Evolutionary conservation across 2,329 filamentous ascomycete genomes (phyloP).

Genomic region (Blastomyces parvus): DNA sequence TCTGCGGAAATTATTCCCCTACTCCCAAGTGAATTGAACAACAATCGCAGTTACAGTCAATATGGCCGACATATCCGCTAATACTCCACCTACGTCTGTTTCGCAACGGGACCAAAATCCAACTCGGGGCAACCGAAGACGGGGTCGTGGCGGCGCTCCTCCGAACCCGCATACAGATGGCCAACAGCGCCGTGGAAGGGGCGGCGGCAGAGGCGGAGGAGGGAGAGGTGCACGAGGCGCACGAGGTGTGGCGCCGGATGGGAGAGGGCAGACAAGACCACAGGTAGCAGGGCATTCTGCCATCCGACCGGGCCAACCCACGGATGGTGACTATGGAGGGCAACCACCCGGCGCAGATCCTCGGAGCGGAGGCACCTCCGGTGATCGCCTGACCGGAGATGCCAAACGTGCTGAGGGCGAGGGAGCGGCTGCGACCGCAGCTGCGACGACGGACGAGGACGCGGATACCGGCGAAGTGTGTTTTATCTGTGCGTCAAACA

Average conservation of each 20-base stretch:
- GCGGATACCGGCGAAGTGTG: conserved; percentile 70
- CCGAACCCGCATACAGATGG: conserved; percentile 23
- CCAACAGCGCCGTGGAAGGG: conserved; percentile 14
- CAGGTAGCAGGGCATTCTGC: neutral
- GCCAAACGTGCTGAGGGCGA: conserved; percentile 31
- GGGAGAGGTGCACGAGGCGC: conserved; percentile 6
- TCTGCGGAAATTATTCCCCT: neutral
- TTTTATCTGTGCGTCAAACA: conserved; percentile 91
- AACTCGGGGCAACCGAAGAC: conserved; percentile 35
- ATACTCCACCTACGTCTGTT: conserved; percentile 8
- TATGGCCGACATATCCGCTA: conserved; percentile 15
- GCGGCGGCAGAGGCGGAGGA: conserved; percentile 10
- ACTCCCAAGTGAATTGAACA: neutral
- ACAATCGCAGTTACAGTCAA: neutral
- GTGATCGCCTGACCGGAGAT: conserved; percentile 42
- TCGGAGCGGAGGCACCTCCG: conserved; percentile 33
- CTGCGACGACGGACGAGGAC: conserved; percentile 35
- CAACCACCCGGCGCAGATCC: conserved; percentile 31
- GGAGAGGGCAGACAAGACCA: conserved; percentile 14
- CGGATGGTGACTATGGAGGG: conserved; percentile 30
- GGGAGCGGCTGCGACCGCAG: conserved; percentile 14
- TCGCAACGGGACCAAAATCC: conserved; percentile 31
- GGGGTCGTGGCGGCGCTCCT: conserved; percentile 33
- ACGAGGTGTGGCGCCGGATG: conserved; percentile 9
- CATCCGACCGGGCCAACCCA: neutral